Base-by-base conservation (phyloP, 306 rosid species). In the Prunus mongolica region DNA sequence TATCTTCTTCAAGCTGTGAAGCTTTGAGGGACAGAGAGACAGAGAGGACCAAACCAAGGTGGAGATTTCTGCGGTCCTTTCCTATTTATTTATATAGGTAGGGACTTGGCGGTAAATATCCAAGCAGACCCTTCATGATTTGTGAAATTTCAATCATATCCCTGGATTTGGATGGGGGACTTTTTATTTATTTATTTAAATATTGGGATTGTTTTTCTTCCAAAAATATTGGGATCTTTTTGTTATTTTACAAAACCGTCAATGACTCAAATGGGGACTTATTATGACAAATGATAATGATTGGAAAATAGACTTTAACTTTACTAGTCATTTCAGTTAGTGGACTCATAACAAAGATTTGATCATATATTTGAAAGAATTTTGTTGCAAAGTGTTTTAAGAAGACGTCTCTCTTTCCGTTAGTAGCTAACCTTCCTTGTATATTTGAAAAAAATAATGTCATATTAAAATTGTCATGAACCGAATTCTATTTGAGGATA, bases 1-100 rank as follows among this genome's bases (percentile, higher is more conserved):
- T 73, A 30, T 56, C 77, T 71, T 76, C 80, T 64, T 76, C 80
- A 5, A 58, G 54, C 45, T 69, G 54, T 14, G 5, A 44, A 83
- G 50, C 41, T 44, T 41, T 24, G 38, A 14, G 44, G 12, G 50
- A 27, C 62, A 34, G 32, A 45, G n/a, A 44, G 55, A 65, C 15
- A 69, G 75, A 22, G 78, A 32, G 34, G 14, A 11, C 28, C 60
- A 24, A 52, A 45, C 12, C 68, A 38, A 51, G 54, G 38, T n/a
- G 24, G 28, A 58, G 46, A 1, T 71, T 28, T 63, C 12, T 44
- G 76, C 3, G 27, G 46, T 15, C 4, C n/a, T 77, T 71, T 14
- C 62, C n/a, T 3, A 6, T 32, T 51, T 71, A 12, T 27, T 67
- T 5, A 12, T 34, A 8, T 12, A 12, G 14, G 52, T 2, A 19